These are phyloP conservation scores for Jaapia argillacea DNA, from an alignment of 768 basidiomycete species.

Conservation along the genomic window DNA sequence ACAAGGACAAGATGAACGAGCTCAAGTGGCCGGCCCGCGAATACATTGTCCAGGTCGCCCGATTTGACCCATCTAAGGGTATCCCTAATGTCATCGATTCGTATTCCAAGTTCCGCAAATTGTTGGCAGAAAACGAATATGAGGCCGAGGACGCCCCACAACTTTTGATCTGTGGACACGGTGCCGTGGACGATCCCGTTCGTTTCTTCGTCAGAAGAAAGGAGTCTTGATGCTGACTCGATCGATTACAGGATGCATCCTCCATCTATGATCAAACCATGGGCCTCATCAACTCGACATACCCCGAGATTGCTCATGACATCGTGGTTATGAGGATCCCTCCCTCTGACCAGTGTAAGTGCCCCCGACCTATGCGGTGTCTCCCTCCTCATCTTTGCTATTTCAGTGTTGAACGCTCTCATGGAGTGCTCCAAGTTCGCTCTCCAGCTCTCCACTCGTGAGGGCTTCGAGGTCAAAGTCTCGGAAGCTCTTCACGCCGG, in stretches of 20 bases:
- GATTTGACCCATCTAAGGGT: constrained; percentile 87
- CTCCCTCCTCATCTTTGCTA: background rate
- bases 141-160: constrained; percentile 54
- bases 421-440: constrained; percentile 87
- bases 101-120: constrained; percentile 72
- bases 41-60: constrained; percentile 87
- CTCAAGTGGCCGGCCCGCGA: constrained; percentile 73
- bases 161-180: constrained; percentile 80
- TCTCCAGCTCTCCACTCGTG: constrained; percentile 84
- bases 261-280: constrained; percentile 81
- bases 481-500: constrained; percentile 91
- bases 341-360: constrained; percentile 77
- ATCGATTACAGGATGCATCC: too few species aligned
- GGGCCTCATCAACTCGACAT: constrained; percentile 43
- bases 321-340: constrained; percentile 72
- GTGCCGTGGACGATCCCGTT: constrained; percentile 90
- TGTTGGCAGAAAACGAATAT: constrained; percentile 38
- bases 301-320: constrained; percentile 45
- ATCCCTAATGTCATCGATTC: constrained; percentile 81
- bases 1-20: constrained; percentile 73
- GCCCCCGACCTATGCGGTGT: background rate
- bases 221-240: too few species aligned
- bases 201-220: too few species aligned
- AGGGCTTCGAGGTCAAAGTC: constrained; percentile 97
- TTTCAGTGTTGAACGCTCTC: constrained; percentile 72